Evolutionary conservation across 2,329 filamentous ascomycete genomes (phyloP), one percentile per base, ranked within the genome.

Genomic region (Paecilomyces sp.): DNA sequence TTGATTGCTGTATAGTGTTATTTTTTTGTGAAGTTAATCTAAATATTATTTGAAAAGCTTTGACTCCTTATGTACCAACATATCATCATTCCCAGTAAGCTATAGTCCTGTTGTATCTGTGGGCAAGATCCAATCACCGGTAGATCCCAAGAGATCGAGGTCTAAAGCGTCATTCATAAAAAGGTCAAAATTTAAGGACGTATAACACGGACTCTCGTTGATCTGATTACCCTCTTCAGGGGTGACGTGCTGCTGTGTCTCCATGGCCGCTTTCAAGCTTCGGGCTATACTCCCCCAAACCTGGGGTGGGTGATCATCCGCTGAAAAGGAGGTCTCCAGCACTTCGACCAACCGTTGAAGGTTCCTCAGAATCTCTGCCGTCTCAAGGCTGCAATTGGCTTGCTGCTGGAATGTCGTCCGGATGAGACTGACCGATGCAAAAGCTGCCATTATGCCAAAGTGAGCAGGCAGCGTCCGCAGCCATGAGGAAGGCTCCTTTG

Each of bases 391-490:
- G 5, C 12, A n/a, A 41, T 15, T 41, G 5, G 34, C 13, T 5
- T 41, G 34, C n/a, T 41, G 34, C 12, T 41, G 34, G 34, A 5
- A 41, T 41, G 34, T 5, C n/a, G 34, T 41, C 34, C 56, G 62
- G 12, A 65, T 36, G 11, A 63, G 60, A 57, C 58, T 60, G 12
- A 65, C 59, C 8, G 55, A 62, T 31, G 63, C 62, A 57, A 65
- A 65, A 11, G 63, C 61, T 47, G 56, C 59, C 41, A 65, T 59
- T 9, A 60, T 58, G 5, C 57, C 58, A 13, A 65, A 58, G 52
- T 63, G 62, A n/a, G 34, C 34, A 41, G 34, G 34, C n/a, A 41
- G 34, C 13, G 13, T 15, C 12, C n/a, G 3, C 34, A 41, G 13
- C 34, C 34, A 41, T 11, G 12, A 41, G 2, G 34, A 41, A n/a